Conservation (phyloP, 139 green algal species). For the Chlorella sorokiniana region DNA sequence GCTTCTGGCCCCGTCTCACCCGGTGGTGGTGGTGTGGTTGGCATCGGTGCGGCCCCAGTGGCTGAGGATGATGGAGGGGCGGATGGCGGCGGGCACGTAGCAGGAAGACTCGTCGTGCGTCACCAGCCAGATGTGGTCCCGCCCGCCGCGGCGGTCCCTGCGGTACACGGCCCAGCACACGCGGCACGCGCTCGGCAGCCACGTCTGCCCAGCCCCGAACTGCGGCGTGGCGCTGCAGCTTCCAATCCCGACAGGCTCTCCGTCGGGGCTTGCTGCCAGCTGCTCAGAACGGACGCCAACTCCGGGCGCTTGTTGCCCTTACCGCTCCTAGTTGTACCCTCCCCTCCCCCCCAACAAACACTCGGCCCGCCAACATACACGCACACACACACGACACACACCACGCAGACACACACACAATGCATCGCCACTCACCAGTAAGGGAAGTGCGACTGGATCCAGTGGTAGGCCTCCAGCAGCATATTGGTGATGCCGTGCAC, state of each 20-base stretch:
- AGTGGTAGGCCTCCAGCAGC: slow-evolving; percentile 19
- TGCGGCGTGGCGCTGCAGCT: too few species aligned
- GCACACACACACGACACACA: background rate
- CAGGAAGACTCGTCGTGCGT: slow-evolving; percentile 63
- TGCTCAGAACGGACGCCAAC: too few species aligned
- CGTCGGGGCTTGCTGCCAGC: too few species aligned
- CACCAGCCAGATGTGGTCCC: slow-evolving; percentile 34
- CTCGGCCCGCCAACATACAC: too few species aligned
- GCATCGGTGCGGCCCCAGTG: slow-evolving; percentile 48
- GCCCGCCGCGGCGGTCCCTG: slow-evolving; percentile 19
- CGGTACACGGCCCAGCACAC: too few species aligned
- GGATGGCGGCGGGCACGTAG: slow-evolving; percentile 43
- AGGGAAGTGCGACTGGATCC: background rate
- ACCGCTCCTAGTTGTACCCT: too few species aligned
- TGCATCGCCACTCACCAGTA: background rate
- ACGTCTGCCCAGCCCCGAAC: background rate
- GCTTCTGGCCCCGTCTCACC: background rate
- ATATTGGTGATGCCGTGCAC: background rate
- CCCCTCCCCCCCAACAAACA: too few species aligned
- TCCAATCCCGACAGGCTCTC: too few species aligned
- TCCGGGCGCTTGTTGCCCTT: too few species aligned
- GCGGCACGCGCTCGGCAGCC: background rate
- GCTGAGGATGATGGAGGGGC: slow-evolving; percentile 46
- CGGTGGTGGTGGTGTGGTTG: background rate
- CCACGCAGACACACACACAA: background rate